Evolutionary conservation across 768 basidiomycete genomes (phyloP).

Genomic region (Psilocybe azurescens): DNA sequence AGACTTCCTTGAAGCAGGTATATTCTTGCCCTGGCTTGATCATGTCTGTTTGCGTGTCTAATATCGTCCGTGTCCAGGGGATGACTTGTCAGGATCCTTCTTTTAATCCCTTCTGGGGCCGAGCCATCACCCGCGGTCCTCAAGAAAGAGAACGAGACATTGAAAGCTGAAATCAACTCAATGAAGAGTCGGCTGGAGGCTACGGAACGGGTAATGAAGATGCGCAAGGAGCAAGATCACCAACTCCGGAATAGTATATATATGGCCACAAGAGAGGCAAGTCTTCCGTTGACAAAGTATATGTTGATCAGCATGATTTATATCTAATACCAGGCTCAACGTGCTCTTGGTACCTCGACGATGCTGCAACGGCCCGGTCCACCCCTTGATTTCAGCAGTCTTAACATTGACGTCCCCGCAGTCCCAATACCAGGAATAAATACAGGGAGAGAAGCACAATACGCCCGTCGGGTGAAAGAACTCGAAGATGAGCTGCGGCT

Average conservation of each 20-base stretch:
- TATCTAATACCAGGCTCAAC: constrained; percentile 63
- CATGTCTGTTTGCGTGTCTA: constrained; percentile 6
- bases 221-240: constrained; percentile 79
- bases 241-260: constrained; percentile 82
- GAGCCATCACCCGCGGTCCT: constrained; percentile 54
- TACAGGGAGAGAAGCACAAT: constrained; percentile 59
- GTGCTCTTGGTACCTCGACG: constrained; percentile 75
- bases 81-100: constrained; percentile 82
- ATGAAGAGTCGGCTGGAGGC: constrained; percentile 62
- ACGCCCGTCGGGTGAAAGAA: constrained; percentile 71
- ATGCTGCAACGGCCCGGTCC: constrained; percentile 55
- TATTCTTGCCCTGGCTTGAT: constrained; percentile 7
- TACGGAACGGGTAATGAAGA: constrained; percentile 66
- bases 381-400: constrained; percentile 52
- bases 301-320: neutral
- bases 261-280: constrained; percentile 68
- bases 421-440: constrained; percentile 54
- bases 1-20: constrained; percentile 66
- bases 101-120: constrained; percentile 71
- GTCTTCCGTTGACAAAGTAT: neutral
- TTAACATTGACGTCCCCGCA: constrained; percentile 64
- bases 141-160: constrained; percentile 67
- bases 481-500: constrained; percentile 78
- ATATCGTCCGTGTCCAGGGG: constrained; percentile 38
- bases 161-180: constrained; percentile 65